Conservation (phyloP, 495 filamentous ascomycete species). For the Penicillium herquei region DNA sequence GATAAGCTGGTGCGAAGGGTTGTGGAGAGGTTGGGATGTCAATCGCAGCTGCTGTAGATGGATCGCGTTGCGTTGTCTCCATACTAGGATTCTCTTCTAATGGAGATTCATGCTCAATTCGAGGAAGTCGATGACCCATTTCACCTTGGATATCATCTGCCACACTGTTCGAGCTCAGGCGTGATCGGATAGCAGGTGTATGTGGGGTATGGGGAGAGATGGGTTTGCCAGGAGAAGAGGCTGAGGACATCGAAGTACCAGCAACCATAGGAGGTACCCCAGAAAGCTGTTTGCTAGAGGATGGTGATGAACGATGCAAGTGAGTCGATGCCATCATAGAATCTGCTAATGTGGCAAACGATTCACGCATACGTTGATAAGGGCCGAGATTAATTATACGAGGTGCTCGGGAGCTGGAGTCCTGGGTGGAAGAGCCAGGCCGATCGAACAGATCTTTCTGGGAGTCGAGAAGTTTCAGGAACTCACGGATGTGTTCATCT, state of each 20-base stretch:
- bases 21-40: slow-evolving; percentile 80
- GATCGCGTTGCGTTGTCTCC: slow-evolving; percentile 42
- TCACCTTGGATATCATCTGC: slow-evolving; percentile 61
- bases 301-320: slow-evolving; percentile 75
- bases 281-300: slow-evolving; percentile 80
- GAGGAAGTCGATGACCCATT: slow-evolving; percentile 23
- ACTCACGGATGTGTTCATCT: slow-evolving; percentile 90
- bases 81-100: slow-evolving; percentile 37
- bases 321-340: slow-evolving; percentile 83
- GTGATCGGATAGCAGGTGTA: slow-evolving; percentile 86
- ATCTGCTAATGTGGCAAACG: slow-evolving; percentile 80
- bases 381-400: slow-evolving; percentile 61
- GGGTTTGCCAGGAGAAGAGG: slow-evolving; percentile 88
- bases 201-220: slow-evolving; percentile 82
- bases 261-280: slow-evolving; percentile 82
- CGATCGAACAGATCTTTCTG: slow-evolving; percentile 71
- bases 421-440: slow-evolving; percentile 50
- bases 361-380: slow-evolving; percentile 82
- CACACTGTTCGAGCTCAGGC: slow-evolving; percentile 84
- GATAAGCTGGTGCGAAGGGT: slow-evolving; percentile 55
- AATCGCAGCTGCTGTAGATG: slow-evolving; percentile 63
- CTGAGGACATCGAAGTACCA: slow-evolving; percentile 76
- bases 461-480: slow-evolving; percentile 79
- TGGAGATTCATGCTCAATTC: slow-evolving; percentile 34
- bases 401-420: slow-evolving; percentile 57